Percentiles rank a stretch among this genome's conserved stretches.
These are phyloP conservation scores for Durotheca rogersii DNA, from an alignment of 495 filamentous ascomycete species.

Conservation along the genomic window DNA sequence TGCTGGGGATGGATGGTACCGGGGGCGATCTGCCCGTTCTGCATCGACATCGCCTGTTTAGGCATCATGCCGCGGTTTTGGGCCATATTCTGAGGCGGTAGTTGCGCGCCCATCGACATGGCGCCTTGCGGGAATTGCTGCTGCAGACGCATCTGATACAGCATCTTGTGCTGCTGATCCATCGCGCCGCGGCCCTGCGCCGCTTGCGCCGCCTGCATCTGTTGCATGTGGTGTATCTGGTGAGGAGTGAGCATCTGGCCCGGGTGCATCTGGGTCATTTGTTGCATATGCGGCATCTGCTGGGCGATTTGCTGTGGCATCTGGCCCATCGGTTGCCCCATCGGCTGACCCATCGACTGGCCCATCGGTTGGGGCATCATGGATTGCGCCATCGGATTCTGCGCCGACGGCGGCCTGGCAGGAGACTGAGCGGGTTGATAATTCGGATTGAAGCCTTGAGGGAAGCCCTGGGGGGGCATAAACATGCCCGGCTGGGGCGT, in stretches of 20 bases:
- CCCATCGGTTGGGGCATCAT: slow-evolving; percentile 51
- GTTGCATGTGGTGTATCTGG: slow-evolving; percentile 46
- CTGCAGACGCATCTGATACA: slow-evolving; percentile 66
- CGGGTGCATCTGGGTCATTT: slow-evolving; percentile 43
- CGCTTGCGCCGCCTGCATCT: slow-evolving; percentile 54
- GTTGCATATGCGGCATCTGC: background rate
- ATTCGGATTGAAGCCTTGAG: slow-evolving; percentile 58
- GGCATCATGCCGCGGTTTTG: slow-evolving; percentile 53
- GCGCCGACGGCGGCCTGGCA: slow-evolving; percentile 50
- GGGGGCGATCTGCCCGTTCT: slow-evolving; percentile 50
- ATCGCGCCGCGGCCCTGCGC: slow-evolving; percentile 53
- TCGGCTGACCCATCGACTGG: slow-evolving; percentile 43
- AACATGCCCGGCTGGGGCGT: slow-evolving; percentile 70
- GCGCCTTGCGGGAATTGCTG: slow-evolving; percentile 65
- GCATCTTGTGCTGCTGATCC: slow-evolving; percentile 57
- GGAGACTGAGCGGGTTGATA: slow-evolving; percentile 55
- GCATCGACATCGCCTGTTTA: slow-evolving; percentile 46
- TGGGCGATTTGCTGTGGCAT: slow-evolving; percentile 42
- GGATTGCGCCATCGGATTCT: slow-evolving; percentile 45
- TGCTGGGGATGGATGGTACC: slow-evolving; percentile 45
- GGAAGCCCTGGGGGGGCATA: slow-evolving; percentile 58
- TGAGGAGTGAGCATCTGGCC: slow-evolving; percentile 37
- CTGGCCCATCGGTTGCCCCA: slow-evolving; percentile 46
- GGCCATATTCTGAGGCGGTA: slow-evolving; percentile 45
- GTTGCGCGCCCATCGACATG: slow-evolving; percentile 51